phyloP scores from a whole-genome alignment of 768 basidiomycete species.

The Hygrocybe coccinea region DNA sequence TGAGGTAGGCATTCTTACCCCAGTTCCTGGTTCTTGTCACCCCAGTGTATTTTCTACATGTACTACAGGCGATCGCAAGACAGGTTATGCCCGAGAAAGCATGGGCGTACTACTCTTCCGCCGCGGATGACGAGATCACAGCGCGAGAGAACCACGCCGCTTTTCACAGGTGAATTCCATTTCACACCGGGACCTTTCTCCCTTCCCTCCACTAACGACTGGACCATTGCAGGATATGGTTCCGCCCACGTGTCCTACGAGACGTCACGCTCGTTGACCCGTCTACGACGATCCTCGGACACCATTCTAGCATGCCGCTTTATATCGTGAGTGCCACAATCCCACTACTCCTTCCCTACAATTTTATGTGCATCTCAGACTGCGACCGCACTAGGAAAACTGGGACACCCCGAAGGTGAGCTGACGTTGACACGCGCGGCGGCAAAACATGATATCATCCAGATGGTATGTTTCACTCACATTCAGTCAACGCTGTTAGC shows the following conservation, averaged over 20 bases:
- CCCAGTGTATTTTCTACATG: slow-evolving; percentile 1
- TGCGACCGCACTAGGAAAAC: slow-evolving; percentile 88
- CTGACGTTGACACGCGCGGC: slow-evolving; percentile 86
- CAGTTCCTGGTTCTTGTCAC: background rate
- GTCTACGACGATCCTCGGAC: slow-evolving; percentile 78
- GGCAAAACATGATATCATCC: slow-evolving; percentile 60
- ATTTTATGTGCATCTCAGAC: slow-evolving; percentile 35
- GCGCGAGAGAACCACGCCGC: slow-evolving; percentile 85
- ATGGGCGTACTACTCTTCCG: slow-evolving; percentile 97
- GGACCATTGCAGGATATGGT: slow-evolving; percentile 63
- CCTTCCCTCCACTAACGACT: slow-evolving; percentile 1
- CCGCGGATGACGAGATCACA: slow-evolving; percentile 93
- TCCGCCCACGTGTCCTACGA: slow-evolving; percentile 79
- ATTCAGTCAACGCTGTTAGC: background rate
- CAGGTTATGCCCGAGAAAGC: slow-evolving; percentile 79
- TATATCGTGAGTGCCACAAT: slow-evolving; percentile 50
- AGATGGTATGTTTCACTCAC: slow-evolving; percentile 36
- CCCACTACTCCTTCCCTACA: background rate
- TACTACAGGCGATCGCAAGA: slow-evolving; percentile 68
- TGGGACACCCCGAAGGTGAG: slow-evolving; percentile 95
- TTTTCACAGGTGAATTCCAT: slow-evolving; percentile 64
- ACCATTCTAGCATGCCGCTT: slow-evolving; percentile 67
- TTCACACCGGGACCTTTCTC: background rate
- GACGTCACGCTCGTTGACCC: slow-evolving; percentile 85
- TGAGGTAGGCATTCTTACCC: slow-evolving; percentile 49